Base-by-base conservation (phyloP, 106 monocot genomes). In the Dendrobium catenatum region DNA sequence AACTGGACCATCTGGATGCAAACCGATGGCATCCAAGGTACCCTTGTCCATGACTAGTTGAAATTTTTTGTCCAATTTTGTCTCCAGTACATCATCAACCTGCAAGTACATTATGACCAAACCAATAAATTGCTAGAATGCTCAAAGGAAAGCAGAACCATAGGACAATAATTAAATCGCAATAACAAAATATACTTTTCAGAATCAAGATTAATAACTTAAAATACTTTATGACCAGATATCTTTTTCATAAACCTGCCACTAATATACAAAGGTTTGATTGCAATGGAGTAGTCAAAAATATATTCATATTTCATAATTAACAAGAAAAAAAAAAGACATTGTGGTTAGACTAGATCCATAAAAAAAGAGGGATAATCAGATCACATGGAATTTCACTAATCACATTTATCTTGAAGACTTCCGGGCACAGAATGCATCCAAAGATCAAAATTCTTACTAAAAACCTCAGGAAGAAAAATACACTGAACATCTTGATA, bases 11-110 rank as follows among this genome's bases (percentile, higher is more conserved):
- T 94, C 96, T 31, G 93, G 93, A 85, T 96, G 93, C 79, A 96
- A 80, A 13, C 96, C 93, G 84, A 96, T 94, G 55, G 96, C 96
- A 89, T 96, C 96, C 77, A 96, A 82, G 51, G 96, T 96, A 67
- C 96, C 96, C 80, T 96, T 96, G 86, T 96, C 96, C 79, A 86
- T 82, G 22, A 96, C 90, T 80, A 96, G 84, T 19, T 78, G 81
- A 68, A 86, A 96, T 80, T 90, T 88, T 58, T 79, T 84, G 15
- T 86, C 93, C 81, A 96, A 79, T 47, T 93, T 96, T 55, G 93
- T 87, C 49, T 94, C 88, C 72, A 96, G 80, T 79, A 96, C 79
- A 87, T 96, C 93, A 87, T 91, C 96, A 81, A 96, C 93, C 96
- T 96, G 80, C n/a, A 82, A 79, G 6, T 80, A 10, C 29, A 70